Evolutionary conservation across 139 green algal species (phyloP).

Genomic region (Choricystis sp.): DNA sequence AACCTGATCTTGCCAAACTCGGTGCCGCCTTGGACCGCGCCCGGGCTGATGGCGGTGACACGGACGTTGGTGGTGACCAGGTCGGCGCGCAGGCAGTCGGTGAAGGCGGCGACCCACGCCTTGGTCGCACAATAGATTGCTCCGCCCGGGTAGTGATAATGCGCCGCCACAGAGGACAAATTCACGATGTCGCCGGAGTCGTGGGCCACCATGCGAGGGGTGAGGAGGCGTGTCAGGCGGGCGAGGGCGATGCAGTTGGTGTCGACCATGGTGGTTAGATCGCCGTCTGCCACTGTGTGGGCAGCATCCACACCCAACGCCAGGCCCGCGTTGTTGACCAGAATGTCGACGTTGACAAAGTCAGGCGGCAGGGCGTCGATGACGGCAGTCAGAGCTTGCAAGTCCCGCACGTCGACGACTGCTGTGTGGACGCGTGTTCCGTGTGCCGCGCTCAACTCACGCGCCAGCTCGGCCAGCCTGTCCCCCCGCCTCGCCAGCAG

Average conservation of each 20-base stretch:
- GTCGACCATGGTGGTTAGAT: conserved; percentile 54
- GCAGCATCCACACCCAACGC: conserved; percentile 34
- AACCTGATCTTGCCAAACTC: conserved; percentile 66
- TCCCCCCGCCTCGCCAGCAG: conserved; percentile 47
- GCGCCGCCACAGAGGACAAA: conserved; percentile 50
- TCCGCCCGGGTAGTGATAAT: conserved; percentile 55
- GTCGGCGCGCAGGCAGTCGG: conserved; percentile 48
- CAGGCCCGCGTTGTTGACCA: conserved; percentile 77
- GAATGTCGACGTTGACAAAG: conserved; percentile 46
- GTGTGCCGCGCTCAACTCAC: conserved; percentile 12
- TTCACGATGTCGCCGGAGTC: conserved; percentile 66
- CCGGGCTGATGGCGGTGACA: conserved; percentile 52
- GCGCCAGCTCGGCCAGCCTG: conserved; percentile 31
- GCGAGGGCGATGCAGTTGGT: conserved; percentile 60
- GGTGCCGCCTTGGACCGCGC: conserved; percentile 57
- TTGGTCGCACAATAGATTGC: conserved; percentile 67
- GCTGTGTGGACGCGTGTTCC: conserved; percentile 22
- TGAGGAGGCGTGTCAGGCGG: conserved; percentile 39
- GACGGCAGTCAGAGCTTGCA: conserved; percentile 14
- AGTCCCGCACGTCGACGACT: conserved; percentile 39
- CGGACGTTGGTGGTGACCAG: conserved; percentile 51
- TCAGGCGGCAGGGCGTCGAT: conserved; percentile 5
- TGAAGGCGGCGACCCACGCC: conserved; percentile 45
- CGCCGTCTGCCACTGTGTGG: conserved; percentile 25
- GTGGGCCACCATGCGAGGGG: conserved; percentile 41